These are phyloP conservation scores for Paratinospora sagittata DNA, from an alignment of 164 flowering plant species.

Conservation along the genomic window DNA sequence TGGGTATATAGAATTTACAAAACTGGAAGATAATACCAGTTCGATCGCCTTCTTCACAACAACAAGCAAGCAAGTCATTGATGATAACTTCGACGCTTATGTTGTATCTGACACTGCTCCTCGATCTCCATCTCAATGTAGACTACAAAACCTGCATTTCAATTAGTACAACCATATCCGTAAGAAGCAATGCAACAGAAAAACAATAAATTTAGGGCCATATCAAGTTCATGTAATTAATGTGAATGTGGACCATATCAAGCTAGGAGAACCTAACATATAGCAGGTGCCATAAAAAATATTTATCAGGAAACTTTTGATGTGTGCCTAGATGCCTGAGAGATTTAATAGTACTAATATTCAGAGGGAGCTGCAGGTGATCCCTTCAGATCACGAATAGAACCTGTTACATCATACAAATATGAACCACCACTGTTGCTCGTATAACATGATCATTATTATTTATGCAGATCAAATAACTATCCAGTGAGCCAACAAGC, in stretches of 20 bases:
- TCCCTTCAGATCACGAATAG: not conserved
- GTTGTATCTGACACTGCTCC: not conserved
- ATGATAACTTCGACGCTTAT: constrained; percentile 4
- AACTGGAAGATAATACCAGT: not conserved
- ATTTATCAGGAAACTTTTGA: not conserved
- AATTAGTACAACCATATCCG: not conserved
- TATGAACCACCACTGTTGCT: not conserved
- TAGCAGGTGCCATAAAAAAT: not conserved
- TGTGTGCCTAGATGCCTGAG: not conserved
- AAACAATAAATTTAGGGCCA: not conserved
- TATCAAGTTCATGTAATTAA: not conserved
- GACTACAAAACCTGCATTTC: not conserved
- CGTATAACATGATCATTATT: not conserved
- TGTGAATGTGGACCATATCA: not conserved
- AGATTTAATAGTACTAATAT: not conserved
- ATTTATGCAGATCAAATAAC: not conserved
- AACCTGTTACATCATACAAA: not conserved
- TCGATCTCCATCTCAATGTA: not conserved
- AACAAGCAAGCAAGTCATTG: not conserved
- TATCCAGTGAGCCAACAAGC: not conserved
- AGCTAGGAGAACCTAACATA: not conserved
- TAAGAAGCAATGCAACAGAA: not conserved
- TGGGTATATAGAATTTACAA: not conserved
- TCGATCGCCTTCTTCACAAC: constrained; percentile 6
- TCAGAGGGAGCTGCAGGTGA: not conserved